A percentile compares a stretch with the other conserved stretches of the same genome.
These are phyloP conservation scores for Sordaria brevicollis DNA, from an alignment of 495 filamentous ascomycete species.

Conservation along the genomic window DNA sequence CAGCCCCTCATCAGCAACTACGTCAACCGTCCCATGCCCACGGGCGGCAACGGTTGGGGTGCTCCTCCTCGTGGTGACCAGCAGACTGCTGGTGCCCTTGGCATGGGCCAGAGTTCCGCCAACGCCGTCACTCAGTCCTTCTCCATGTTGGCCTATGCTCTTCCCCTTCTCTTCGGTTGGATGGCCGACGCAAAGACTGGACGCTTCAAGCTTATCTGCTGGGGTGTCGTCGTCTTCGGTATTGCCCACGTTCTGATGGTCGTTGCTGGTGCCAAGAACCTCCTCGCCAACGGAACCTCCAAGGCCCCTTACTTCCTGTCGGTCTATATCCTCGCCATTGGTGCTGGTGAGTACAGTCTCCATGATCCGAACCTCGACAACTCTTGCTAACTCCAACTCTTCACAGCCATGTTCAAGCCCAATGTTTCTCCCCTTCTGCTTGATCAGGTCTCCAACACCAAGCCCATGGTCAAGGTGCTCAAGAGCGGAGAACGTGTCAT, in stretches of 20 bases:
- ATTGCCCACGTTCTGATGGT: constrained; percentile 56
- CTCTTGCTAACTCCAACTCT: neutral
- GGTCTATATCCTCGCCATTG: constrained; percentile 48
- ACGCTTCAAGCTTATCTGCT: constrained; percentile 51
- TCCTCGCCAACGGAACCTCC: constrained; percentile 45
- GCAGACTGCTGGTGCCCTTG: constrained; percentile 47
- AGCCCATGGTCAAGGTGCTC: constrained; percentile 33
- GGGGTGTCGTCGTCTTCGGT: constrained; percentile 54
- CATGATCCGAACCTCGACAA: neutral
- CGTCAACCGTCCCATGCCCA: constrained; percentile 43
- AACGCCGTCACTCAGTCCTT: constrained; percentile 52
- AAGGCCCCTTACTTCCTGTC: constrained; percentile 49
- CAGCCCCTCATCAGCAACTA: constrained; percentile 50
- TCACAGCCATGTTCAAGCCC: constrained; percentile 49
- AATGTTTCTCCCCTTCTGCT: constrained; percentile 54
- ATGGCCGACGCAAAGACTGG: constrained; percentile 48
- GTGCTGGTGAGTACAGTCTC: constrained; percentile 49
- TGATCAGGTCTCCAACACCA: constrained; percentile 45
- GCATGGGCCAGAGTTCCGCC: constrained; percentile 48
- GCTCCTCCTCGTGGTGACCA: constrained; percentile 44
- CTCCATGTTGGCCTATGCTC: constrained; percentile 46
- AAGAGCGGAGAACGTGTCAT: constrained; percentile 45
- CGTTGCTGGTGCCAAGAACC: constrained; percentile 45
- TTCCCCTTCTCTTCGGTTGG: constrained; percentile 49
- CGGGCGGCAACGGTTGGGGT: constrained; percentile 52